Evolutionary conservation across 2,329 filamentous ascomycete genomes (phyloP).

Genomic region (Colletotrichum phormii): DNA sequence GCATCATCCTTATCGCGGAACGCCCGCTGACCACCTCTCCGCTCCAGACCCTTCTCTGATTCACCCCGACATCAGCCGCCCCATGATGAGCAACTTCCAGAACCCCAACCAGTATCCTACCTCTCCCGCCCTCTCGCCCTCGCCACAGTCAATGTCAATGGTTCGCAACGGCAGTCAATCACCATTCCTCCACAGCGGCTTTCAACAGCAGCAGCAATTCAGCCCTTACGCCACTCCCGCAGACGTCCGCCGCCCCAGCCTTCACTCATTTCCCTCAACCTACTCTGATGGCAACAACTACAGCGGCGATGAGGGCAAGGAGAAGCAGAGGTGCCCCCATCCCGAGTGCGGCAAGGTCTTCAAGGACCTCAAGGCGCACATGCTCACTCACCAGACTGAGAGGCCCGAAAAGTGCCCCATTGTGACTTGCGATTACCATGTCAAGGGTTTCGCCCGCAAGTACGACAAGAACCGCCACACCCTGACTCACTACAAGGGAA

Average conservation of each 20-base stretch:
- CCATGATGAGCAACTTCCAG: conserved; percentile 63
- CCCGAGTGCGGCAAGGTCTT: conserved; percentile 87
- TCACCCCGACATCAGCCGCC: conserved; percentile 64
- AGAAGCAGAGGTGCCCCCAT: conserved; percentile 81
- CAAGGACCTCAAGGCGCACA: conserved; percentile 93
- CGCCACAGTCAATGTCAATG: conserved; percentile 58
- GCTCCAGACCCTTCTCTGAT: conserved; percentile 66
- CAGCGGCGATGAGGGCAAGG: conserved; percentile 73
- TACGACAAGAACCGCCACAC: conserved; percentile 98
- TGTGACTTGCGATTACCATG: conserved; percentile 89
- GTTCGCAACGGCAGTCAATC: conserved; percentile 70
- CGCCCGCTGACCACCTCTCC: conserved; percentile 50
- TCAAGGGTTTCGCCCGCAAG: conserved; percentile 92
- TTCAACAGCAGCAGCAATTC: conserved; percentile 62
- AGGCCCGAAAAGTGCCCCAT: conserved; percentile 96
- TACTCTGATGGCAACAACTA: conserved; percentile 67
- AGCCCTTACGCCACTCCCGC: conserved; percentile 64
- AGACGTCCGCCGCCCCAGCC: conserved; percentile 72
- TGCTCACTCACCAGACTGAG: conserved; percentile 93
- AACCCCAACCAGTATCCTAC: conserved; percentile 63
- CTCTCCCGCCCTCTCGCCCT: conserved; percentile 74
- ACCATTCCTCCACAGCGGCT: conserved; percentile 71
- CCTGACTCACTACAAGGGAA: conserved; percentile 95
- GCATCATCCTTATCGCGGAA: conserved; percentile 31
- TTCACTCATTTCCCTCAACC: conserved; percentile 74